Evolutionary conservation across 2,329 filamentous ascomycete genomes (phyloP).

Genomic region (Nannizziopsis arthrosporioides): DNA sequence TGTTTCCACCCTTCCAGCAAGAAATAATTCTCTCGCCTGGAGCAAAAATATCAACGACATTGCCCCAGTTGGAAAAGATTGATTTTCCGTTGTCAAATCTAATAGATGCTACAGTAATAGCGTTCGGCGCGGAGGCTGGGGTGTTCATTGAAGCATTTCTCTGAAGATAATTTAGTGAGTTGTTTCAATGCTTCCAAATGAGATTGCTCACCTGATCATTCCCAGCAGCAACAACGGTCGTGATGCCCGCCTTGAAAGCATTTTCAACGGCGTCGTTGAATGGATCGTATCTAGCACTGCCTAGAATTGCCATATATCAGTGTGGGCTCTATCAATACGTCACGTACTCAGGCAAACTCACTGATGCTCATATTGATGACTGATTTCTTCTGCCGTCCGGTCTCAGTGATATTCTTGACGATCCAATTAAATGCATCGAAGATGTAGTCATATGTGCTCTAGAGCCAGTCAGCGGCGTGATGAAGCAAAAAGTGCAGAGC

Average conservation of each 20-base stretch:
- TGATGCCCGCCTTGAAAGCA: constrained; percentile 11
- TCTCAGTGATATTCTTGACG: constrained; percentile 5
- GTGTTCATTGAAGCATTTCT: constrained; percentile 24
- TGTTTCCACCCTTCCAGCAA: constrained; percentile 35
- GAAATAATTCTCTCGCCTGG: constrained; percentile 44
- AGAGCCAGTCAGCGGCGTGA: not conserved
- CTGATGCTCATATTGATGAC: constrained; percentile 10
- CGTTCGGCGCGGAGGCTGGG: constrained; percentile 30
- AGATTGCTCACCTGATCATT: constrained; percentile 9
- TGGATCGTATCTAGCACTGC: constrained; percentile 7
- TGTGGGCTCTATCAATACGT: too few relatives aligned
- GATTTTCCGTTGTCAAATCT: constrained; percentile 23
- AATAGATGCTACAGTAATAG: constrained; percentile 33
- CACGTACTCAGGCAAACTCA: not conserved
- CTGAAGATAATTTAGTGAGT: constrained; percentile 4
- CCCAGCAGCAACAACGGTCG: constrained; percentile 10
- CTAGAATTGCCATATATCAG: not conserved
- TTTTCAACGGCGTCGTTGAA: constrained; percentile 11
- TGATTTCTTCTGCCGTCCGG: constrained; percentile 3
- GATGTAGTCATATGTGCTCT: constrained; percentile 5
- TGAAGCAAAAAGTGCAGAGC: not conserved
- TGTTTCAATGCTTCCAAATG: not conserved
- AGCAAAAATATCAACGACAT: constrained; percentile 45
- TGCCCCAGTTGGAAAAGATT: constrained; percentile 33
- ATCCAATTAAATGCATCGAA: constrained; percentile 8